Evolutionary conservation across 768 basidiomycete genomes (phyloP).

Genomic region (Cytidiella melzeri): DNA sequence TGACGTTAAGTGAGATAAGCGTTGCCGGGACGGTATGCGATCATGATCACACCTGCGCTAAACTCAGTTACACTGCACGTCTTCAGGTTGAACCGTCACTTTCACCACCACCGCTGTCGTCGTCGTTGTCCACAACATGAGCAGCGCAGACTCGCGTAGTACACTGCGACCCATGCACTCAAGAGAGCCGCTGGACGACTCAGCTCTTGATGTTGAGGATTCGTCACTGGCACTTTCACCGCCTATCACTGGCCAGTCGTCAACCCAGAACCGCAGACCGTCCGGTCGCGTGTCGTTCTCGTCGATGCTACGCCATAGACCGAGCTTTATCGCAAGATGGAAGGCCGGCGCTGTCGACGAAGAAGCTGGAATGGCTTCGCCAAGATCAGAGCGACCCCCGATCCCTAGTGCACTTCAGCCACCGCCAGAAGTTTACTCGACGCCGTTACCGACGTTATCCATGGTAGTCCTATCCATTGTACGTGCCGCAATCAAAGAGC

Average conservation of each 20-base stretch:
- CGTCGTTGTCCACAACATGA: not conserved
- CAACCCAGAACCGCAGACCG: constrained; percentile 2
- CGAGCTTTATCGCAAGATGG: constrained; percentile 21
- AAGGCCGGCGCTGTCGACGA: constrained; percentile 16
- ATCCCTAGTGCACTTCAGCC: constrained; percentile 71
- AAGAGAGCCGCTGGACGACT: not conserved
- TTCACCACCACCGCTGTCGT: not conserved
- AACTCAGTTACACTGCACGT: not conserved
- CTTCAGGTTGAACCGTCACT: too few species aligned
- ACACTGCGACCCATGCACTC: not conserved
- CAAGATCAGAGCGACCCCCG: constrained; percentile 47
- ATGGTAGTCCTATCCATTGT: constrained; percentile 94
- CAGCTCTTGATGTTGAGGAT: not conserved
- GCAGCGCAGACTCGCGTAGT: not conserved
- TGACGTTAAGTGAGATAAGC: too few species aligned
- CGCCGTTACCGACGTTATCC: constrained; percentile 78
- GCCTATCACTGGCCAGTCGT: not conserved
- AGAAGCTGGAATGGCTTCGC: constrained; percentile 14
- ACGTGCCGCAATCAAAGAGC: constrained; percentile 34
- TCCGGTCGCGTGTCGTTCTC: constrained; percentile 24
- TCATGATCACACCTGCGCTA: not conserved
- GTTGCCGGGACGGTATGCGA: too few species aligned
- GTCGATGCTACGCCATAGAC: constrained; percentile 12
- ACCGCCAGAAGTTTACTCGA: constrained; percentile 58
- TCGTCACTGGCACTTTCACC: not conserved